Conservation (phyloP, 2,329 filamentous ascomycete genomes). For the Botryotinia calthae region DNA sequence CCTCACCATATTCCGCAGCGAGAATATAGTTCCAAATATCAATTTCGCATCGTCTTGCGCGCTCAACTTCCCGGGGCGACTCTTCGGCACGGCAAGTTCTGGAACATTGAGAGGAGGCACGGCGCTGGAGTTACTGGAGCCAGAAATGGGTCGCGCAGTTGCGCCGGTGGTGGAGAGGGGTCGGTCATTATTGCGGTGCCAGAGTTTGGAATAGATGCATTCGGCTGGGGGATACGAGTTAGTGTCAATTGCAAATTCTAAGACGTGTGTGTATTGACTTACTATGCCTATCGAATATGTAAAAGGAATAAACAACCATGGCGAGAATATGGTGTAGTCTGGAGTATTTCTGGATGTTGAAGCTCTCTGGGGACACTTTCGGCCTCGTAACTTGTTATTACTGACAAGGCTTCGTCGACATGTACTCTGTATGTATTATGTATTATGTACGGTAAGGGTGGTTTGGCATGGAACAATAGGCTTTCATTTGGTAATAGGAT, state of each 20-base stretch:
- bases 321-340: not conserved
- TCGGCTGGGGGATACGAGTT: constrained; percentile 61
- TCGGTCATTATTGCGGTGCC: constrained; percentile 48
- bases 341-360: not conserved
- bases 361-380: not conserved
- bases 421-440: not conserved
- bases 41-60: constrained; percentile 88
- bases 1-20: constrained; percentile 91
- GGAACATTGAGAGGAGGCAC: constrained; percentile 34
- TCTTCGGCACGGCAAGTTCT: constrained; percentile 34
- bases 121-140: constrained; percentile 46
- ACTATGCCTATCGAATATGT: constrained; percentile 99
- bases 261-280: constrained; percentile 39
- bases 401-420: not conserved
- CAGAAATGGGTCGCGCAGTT: constrained; percentile 48
- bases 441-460: not conserved
- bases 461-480: not conserved
- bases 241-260: constrained; percentile 23
- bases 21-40: constrained; percentile 96
- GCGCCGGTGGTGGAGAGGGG: constrained; percentile 40
- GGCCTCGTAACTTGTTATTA: not conserved
- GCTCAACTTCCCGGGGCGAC: constrained; percentile 38
- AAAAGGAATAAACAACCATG: constrained; percentile 97
- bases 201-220: constrained; percentile 92
- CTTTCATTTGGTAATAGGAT: not conserved